Evolutionary conservation across 2,329 filamentous ascomycete species (phyloP).

Genomic region (Claviceps fusiformis): DNA sequence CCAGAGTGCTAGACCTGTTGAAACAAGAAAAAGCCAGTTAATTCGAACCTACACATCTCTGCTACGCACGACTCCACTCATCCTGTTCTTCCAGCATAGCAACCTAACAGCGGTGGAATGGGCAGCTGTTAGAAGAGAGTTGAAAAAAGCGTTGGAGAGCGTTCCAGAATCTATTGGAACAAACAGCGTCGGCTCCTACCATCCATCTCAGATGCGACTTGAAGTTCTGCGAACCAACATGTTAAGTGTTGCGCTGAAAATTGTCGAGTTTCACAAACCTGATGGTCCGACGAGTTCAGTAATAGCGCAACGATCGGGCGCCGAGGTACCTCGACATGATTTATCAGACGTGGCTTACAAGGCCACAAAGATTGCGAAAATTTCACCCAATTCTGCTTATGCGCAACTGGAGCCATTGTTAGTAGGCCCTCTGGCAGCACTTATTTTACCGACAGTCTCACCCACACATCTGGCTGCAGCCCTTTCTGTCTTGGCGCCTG

Average conservation of each 20-base stretch:
- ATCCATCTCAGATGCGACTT: slow-evolving; percentile 55
- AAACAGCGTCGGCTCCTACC: slow-evolving; percentile 18
- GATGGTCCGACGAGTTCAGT: slow-evolving; percentile 22
- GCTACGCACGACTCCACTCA: slow-evolving; percentile 69
- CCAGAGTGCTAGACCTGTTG: slow-evolving; percentile 71
- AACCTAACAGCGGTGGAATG: slow-evolving; percentile 56
- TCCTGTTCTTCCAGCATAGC: slow-evolving; percentile 68
- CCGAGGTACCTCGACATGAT: slow-evolving; percentile 31
- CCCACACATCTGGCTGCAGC: slow-evolving; percentile 74
- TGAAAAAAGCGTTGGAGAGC: slow-evolving; percentile 28
- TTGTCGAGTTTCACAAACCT: slow-evolving; percentile 70
- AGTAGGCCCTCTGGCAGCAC: slow-evolving; percentile 63
- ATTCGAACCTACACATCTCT: slow-evolving; percentile 76
- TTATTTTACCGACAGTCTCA: slow-evolving; percentile 71
- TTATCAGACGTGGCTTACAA: slow-evolving; percentile 40
- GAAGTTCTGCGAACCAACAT: slow-evolving; percentile 84
- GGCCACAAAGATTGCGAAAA: slow-evolving; percentile 25
- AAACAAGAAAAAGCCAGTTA: slow-evolving; percentile 83
- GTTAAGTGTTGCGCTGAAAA: slow-evolving; percentile 68
- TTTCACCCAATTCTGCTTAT: slow-evolving; percentile 28
- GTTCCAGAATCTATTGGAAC: slow-evolving; percentile 21
- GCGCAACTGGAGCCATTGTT: slow-evolving; percentile 60
- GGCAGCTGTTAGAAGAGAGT: slow-evolving; percentile 29
- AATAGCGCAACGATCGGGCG: slow-evolving; percentile 15
- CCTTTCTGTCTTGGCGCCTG: slow-evolving; percentile 63